Evolutionary conservation across 495 filamentous ascomycete species (phyloP), one percentile per base, ranked within the genome.

Genomic region (Neurospora sp.): DNA sequence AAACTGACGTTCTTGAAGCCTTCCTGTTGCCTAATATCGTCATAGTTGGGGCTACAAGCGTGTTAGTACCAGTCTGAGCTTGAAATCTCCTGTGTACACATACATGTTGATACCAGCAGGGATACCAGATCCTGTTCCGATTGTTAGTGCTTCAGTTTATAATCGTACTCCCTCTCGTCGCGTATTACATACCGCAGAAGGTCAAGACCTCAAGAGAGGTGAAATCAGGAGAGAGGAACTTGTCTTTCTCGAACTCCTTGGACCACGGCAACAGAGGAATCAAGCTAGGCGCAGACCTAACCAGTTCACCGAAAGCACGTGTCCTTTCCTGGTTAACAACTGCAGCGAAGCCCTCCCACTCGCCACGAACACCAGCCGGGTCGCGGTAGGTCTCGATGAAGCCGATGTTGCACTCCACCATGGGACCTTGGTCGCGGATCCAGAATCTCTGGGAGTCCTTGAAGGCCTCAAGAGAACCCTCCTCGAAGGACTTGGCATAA

Each of bases 381-480:
- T 99, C 96, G 69, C 96, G 88, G 78, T 98, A 99, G 0, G 94
- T 97, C 83, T 99, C 96, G 47, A 99, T 91, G 77, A 98, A 99
- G 1, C 96, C 96, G 71, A 98, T 89, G 80, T 98, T 95, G 20
- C 87, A 91, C 81, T 98, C 96, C 20, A 99, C 89, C 80, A 88
- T 90, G 8, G 96, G 96, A 18, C 93, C 91, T 73, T 94, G 92
- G 75, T 99, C 94, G 70, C 91, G 89, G 61, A 99, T 94, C 96
- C 96, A 99, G 75, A 89, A 89, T 69, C 94, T 86, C 80, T 99
- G 96, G 75, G 89, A 90, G 76, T 97, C 91, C 84, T 96, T 97
- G 86, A 94, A 97, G 39, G 93, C 91, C 69, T 92, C 84, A 37
- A 97, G 87, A 16, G 93, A 97, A 20, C 96, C 96, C 65, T 90